These are phyloP conservation scores for Fallopia convolvulus DNA, from an alignment of 148 eudicot species.

Conservation along the genomic window DNA sequence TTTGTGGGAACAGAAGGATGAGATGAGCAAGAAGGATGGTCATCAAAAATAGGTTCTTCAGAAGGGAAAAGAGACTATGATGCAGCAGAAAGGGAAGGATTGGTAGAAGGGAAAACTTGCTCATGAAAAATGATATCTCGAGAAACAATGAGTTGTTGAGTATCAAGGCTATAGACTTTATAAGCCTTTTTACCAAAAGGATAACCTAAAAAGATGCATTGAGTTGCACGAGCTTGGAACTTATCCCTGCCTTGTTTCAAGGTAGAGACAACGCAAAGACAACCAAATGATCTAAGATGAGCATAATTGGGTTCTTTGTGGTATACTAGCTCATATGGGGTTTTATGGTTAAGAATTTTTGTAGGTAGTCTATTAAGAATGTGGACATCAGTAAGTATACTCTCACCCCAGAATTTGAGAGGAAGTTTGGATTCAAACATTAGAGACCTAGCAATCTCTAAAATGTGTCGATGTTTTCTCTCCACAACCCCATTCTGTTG, in stretches of 20 bases:
- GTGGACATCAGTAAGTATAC: neutral
- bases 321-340: too few relatives aligned
- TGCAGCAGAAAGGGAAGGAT: too few relatives aligned
- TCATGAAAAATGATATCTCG: neutral
- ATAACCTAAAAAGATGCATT: too few relatives aligned
- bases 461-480: neutral
- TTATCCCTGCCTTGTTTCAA: neutral
- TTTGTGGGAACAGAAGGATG: too few relatives aligned
- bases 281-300: neutral
- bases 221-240: neutral
- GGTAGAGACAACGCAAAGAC: neutral
- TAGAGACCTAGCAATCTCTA: neutral
- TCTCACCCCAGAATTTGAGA: neutral
- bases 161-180: neutral
- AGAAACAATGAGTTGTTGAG: neutral
- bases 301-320: too few relatives aligned
- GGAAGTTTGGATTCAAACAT: neutral
- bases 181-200: neutral
- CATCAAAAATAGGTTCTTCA: too few relatives aligned
- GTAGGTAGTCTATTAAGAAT: neutral
- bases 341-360: too few relatives aligned
- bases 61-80: too few relatives aligned
- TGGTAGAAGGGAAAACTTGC: neutral
- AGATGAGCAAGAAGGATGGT: too few relatives aligned
- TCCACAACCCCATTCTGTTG: conserved; percentile 4